These are phyloP conservation scores for Malassezia brasiliensis DNA, from an alignment of 1,284 basidiomycete genomes.

Conservation along the genomic window DNA sequence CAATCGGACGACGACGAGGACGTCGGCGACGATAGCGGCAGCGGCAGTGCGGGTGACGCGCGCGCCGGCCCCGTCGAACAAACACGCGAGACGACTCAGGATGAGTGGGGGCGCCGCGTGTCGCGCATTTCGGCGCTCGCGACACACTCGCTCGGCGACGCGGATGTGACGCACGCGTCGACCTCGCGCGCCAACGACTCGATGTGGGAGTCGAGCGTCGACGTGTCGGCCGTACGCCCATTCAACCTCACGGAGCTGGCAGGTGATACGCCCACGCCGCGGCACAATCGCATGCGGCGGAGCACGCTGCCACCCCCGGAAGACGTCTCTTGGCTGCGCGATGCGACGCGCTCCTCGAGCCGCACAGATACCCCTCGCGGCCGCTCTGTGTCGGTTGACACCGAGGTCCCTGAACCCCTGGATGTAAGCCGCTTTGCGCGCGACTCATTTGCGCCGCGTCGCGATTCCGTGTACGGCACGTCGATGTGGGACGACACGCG, in stretches of 20 bases:
- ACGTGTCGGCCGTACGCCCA: constrained; percentile 28
- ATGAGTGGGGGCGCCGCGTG: constrained; percentile 12
- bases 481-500: constrained; percentile 3
- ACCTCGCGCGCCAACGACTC: constrained; percentile 11
- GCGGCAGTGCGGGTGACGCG: background rate
- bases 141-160: background rate
- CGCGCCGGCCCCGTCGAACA: too few relatives aligned
- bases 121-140: constrained; percentile 21
- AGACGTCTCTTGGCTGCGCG: constrained; percentile 2
- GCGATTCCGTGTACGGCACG: background rate
- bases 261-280: background rate
- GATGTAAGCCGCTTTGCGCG: background rate
- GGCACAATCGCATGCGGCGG: background rate
- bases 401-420: background rate
- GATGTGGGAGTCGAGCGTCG: constrained; percentile 17
- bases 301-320: background rate
- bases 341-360: background rate
- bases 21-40: background rate
- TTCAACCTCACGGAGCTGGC: constrained; percentile 21
- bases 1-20: constrained; percentile 54
- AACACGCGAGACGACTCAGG: background rate
- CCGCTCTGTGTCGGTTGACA: background rate
- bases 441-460: background rate
- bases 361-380: background rate
- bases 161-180: constrained; percentile 1